A percentile compares a stretch with the other conserved stretches of the same genome.
phyloP scores from a whole-genome alignment of 345 rosid genomes.

The Melaleuca quinquenervia region DNA sequence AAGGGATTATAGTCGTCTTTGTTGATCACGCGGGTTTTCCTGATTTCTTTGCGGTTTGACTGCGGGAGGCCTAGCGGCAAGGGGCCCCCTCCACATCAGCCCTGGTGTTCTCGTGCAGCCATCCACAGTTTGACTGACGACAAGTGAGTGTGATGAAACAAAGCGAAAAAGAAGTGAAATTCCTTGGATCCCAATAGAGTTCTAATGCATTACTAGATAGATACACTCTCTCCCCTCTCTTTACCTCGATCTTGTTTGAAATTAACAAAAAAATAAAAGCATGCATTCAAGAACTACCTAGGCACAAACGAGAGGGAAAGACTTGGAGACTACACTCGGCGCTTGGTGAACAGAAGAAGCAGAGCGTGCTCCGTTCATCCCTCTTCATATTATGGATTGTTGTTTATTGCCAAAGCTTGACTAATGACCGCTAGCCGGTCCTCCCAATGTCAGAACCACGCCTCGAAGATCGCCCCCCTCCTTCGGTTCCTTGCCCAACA shows the following conservation, averaged over 20 bases:
- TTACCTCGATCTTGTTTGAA: background rate
- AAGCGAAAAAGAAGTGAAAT: background rate
- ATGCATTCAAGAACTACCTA: background rate
- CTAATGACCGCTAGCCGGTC: slow-evolving; percentile 35
- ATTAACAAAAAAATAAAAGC: background rate
- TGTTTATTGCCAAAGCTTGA: background rate
- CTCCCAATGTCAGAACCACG: slow-evolving; percentile 64
- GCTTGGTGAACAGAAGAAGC: background rate
- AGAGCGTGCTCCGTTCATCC: background rate
- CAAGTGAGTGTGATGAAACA: no score
- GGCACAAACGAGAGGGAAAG: background rate
- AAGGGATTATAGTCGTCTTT: background rate
- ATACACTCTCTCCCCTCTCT: background rate
- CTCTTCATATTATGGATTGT: background rate
- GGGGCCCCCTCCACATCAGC: background rate
- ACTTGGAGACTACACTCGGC: background rate
- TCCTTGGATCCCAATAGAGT: background rate
- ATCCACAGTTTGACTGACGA: background rate
- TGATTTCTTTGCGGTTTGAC: background rate
- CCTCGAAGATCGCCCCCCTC: slow-evolving; percentile 55
- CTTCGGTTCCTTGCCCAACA: slow-evolving; percentile 16
- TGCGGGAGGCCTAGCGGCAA: background rate
- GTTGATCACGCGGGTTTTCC: background rate
- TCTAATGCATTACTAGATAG: background rate
- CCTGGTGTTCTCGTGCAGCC: background rate